phyloP scores from a whole-genome alignment of 768 basidiomycete species.

The Atractiella rhizophila region DNA sequence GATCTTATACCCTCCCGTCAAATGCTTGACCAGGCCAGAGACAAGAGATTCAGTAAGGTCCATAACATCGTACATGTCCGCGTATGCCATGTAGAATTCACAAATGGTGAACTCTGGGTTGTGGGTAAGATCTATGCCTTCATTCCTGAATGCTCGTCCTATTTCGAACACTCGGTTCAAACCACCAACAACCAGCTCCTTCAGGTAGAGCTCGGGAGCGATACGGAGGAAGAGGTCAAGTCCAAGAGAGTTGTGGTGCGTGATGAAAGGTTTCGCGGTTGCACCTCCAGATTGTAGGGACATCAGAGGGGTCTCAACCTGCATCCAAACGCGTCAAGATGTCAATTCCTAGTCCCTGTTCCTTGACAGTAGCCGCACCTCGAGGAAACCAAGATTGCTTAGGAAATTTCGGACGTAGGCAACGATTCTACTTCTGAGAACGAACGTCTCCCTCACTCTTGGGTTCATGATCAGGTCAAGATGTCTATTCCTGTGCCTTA shows the following conservation, averaged over 20 bases:
- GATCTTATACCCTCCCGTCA: constrained; percentile 59
- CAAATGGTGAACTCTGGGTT: constrained; percentile 99
- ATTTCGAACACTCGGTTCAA: constrained; percentile 97
- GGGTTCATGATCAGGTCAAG: constrained; percentile 90
- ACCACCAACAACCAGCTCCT: constrained; percentile 88
- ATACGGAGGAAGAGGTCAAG: constrained; percentile 90
- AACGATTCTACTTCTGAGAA: constrained; percentile 66
- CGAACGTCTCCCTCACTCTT: constrained; percentile 63
- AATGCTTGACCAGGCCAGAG: constrained; percentile 65
- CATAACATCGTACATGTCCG: constrained; percentile 97
- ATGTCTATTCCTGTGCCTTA: constrained; percentile 92
- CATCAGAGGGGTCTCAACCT: constrained; percentile 93
- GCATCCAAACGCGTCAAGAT: not conserved
- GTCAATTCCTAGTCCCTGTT: too few species aligned
- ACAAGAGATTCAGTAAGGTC: constrained; percentile 78
- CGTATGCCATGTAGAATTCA: constrained; percentile 99
- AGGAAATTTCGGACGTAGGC: constrained; percentile 81
- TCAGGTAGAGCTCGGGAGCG: constrained; percentile 92
- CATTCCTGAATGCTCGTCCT: constrained; percentile 90
- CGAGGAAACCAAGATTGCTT: constrained; percentile 76
- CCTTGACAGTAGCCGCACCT: constrained; percentile 23
- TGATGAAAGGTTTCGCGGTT: constrained; percentile 94
- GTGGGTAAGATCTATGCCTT: constrained; percentile 94
- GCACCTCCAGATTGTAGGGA: constrained; percentile 89
- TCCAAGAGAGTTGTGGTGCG: constrained; percentile 93